Evolutionary conservation across 2,329 filamentous ascomycete genomes (phyloP), one percentile per base, ranked within the genome.

Genomic region (Aspergillus sp.): DNA sequence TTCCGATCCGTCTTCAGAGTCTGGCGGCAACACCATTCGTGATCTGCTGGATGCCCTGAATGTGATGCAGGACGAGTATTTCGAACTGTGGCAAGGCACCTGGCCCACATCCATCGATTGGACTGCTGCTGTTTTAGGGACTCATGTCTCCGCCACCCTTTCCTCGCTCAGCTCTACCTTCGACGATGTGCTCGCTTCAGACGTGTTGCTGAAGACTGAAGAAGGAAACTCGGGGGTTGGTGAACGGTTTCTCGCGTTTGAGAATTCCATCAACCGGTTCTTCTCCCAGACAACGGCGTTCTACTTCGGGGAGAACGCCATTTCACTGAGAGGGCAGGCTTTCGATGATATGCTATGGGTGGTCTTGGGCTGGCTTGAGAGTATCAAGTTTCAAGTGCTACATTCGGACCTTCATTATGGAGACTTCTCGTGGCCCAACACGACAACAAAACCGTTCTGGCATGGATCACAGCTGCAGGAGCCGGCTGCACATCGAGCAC

Each of bases 271-370:
- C 58, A 87, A 91, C 59, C 82, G 81, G 26, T 92, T 92, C 69
- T 96, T 95, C 68, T 82, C 84, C 0, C 89, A 96, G 53, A 75
- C 86, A 0, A 76, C 86, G 4, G 82, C 84, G 8, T 95, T 87
- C 60, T 96, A 95, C 67, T 95, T 93, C 67, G 90, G 89, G 17
- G 90, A 97, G 68, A 85, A 96, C 68, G 82, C 85, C 4, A 84
- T 91, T 57, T 79, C 81, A 24, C 80, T 96, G 46, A 81, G 89
- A 42, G 83, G 84, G 51, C 78, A 94, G 76, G 93, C 93, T 0
- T 95, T 87, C 67, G 93, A 96, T 66, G 93, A 97, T 68, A 95
- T 96, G 75, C 81, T 96, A 2, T 97, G 93, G 93, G 90, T 96
- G 1, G 90, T 95, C 2, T 79, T 97, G 35, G 90, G 88, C 56